Evolutionary conservation across 176 grass and related monocot species (phyloP).

Genomic region (Carex pumila): DNA sequence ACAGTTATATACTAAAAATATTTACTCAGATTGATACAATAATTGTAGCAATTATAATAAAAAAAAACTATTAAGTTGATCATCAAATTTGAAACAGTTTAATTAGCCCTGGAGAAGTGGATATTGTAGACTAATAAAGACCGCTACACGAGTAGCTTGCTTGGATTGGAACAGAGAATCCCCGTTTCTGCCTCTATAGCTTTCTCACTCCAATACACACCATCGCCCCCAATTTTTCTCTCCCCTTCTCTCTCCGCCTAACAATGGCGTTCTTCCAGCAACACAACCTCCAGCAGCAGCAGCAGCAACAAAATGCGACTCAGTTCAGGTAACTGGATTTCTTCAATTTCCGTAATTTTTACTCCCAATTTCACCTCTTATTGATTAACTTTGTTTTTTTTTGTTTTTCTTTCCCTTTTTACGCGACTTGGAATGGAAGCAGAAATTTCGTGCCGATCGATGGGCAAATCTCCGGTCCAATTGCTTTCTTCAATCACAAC

Average conservation of each 20-base stretch:
- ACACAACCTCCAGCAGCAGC: slow-evolving; percentile 57
- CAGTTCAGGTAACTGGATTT: slow-evolving; percentile 44
- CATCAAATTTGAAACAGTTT: slow-evolving; percentile 2
- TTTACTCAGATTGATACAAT: neutral
- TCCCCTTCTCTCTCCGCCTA: neutral
- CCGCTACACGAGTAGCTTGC: neutral
- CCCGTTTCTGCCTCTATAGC: neutral
- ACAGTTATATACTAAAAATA: neutral
- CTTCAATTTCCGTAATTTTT: slow-evolving; percentile 20
- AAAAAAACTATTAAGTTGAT: neutral
- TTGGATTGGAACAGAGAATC: neutral
- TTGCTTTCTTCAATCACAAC: slow-evolving; percentile 55
- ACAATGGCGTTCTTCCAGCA: slow-evolving; percentile 85
- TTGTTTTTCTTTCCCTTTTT: slow-evolving; percentile 13
- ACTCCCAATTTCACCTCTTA: neutral
- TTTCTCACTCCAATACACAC: neutral
- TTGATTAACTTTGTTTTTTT: neutral
- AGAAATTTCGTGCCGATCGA: slow-evolving; percentile 80
- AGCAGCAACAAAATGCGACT: slow-evolving; percentile 42
- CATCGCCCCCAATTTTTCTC: slow-evolving; percentile 12
- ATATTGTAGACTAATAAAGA: neutral
- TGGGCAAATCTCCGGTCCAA: slow-evolving; percentile 70
- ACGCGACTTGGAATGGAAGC: neutral
- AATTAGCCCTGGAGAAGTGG: too few relatives aligned
- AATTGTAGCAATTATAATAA: too few relatives aligned